Evolutionary conservation across 2,329 filamentous ascomycete species (phyloP), one percentile per base, ranked within the genome.

Genomic region (Ophiocordyceps camponoti-floridani): DNA sequence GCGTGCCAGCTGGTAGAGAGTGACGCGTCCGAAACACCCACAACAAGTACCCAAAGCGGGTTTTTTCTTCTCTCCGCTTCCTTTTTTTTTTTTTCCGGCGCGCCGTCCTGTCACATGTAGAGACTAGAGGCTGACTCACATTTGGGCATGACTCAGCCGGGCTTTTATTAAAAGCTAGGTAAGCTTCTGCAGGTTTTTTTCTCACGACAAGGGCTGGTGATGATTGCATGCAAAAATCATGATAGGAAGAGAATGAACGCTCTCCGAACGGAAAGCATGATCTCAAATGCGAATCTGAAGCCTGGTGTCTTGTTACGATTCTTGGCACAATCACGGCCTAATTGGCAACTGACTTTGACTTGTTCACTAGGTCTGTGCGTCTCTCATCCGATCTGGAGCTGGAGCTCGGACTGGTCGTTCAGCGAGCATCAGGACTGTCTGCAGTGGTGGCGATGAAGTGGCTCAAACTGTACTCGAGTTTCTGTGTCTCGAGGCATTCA

Each of bases 231-330:
- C 59, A 59, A 56, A 59, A 64, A 66, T 65, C 56, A 75, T 75
- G 70, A 79, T 79, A 79, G 75, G 75, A 79, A 79, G 75, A 79
- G 74, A 71, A 67, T 77, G 73, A 78, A 72, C 65, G 68, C 66
- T 69, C 61, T 62, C 62, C 55, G 50, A 48, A 48, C 51, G 62
- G 67, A 64, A 64, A 67, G 66, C 64, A 70, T 78, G 75, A 78
- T 78, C 69, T 76, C 69, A 77, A 65, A n/a, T 61, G 62, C 58
- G 59, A 69, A 73, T 77, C 75, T 77, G 74, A 78, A 75, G 73
- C 73, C 64, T 40, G 4, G 7, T 40, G 73, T 73, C 64, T 40
- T 19, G 7, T 40, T 13, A 4, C 12, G n/a, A 19, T 40, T 8
- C 8, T n/a, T 18, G 9, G 10, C 23, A 4, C n/a, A 4, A 14